Conservation (phyloP, 495 filamentous ascomycete species). For the Massariosphaeria phaeospora region DNA sequence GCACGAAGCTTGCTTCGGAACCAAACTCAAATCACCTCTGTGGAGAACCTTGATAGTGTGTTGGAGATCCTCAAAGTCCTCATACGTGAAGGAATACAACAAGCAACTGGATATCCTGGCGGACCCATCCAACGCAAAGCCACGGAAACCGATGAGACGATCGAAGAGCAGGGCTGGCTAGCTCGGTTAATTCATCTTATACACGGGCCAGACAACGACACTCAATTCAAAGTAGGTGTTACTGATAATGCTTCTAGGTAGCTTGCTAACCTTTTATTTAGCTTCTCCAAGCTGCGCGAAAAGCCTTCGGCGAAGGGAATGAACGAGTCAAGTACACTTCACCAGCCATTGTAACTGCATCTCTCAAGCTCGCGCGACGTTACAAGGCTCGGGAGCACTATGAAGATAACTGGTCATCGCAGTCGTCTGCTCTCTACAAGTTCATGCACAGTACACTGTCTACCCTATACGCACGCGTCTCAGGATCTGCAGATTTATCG, state of each 20-base stretch:
- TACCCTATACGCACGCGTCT: conserved; percentile 82
- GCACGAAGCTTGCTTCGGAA: conserved; percentile 72
- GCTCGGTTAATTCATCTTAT: conserved; percentile 88
- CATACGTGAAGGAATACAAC: conserved; percentile 86
- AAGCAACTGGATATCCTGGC: conserved; percentile 76
- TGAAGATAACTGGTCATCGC: conserved; percentile 89
- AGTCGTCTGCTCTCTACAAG: conserved; percentile 84
- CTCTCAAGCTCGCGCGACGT: conserved; percentile 81
- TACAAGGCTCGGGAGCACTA: conserved; percentile 91
- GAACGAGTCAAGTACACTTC: conserved; percentile 94
- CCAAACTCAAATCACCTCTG: conserved; percentile 67
- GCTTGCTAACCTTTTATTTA: conserved; percentile 39
- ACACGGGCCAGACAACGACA: conserved; percentile 77
- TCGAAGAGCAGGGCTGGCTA: conserved; percentile 96
- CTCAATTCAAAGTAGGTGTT: conserved; percentile 68
- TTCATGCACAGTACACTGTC: conserved; percentile 87
- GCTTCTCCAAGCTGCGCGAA: conserved; percentile 82
- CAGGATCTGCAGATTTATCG: conserved; percentile 76
- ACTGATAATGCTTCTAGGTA: neutral
- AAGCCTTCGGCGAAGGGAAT: conserved; percentile 86
- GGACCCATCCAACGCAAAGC: conserved; percentile 60
- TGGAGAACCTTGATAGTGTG: conserved; percentile 79
- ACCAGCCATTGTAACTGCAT: conserved; percentile 84
- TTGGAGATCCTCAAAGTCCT: conserved; percentile 81
- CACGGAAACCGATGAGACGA: conserved; percentile 84